A percentile compares a stretch with the other conserved stretches of the same genome.
phyloP scores from a whole-genome alignment of 1,284 basidiomycete genomes.

The Ganoderma boninense region DNA sequence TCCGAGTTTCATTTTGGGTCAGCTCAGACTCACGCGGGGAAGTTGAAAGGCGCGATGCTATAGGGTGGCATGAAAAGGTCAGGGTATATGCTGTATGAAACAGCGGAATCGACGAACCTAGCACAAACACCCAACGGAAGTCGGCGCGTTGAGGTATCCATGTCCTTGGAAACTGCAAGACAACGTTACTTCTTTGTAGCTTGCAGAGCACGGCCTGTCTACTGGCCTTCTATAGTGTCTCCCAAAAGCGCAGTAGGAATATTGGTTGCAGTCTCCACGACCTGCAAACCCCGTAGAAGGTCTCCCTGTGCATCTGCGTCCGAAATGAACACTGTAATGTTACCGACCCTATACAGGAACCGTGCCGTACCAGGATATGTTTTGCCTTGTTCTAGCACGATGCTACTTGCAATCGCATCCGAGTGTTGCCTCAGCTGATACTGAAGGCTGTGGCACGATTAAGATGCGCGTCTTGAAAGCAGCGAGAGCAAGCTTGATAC shows the following conservation, averaged over 20 bases:
- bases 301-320: constrained; percentile 90
- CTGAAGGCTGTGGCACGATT: constrained; percentile 65
- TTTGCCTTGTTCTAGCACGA: constrained; percentile 93
- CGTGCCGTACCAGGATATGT: constrained; percentile 70
- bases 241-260: constrained; percentile 89
- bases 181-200: background rate
- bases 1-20: background rate
- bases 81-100: background rate
- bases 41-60: constrained; percentile 94
- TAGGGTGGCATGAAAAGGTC: constrained; percentile 13
- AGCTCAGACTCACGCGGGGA: constrained; percentile 75
- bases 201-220: background rate
- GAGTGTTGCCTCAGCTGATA: constrained; percentile 81
- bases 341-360: background rate
- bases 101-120: constrained; percentile 51
- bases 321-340: background rate
- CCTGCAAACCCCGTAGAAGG: constrained; percentile 92
- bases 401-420: constrained; percentile 78
- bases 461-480: background rate
- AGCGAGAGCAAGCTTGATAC: constrained; percentile 2
- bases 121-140: constrained; percentile 84
- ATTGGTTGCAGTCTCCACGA: constrained; percentile 89
- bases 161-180: constrained; percentile 86
- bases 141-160: constrained; percentile 92
- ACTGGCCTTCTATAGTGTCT: constrained; percentile 88